Conservation (phyloP, 208 protist species). For the Acanthamoeba quina region DNA sequence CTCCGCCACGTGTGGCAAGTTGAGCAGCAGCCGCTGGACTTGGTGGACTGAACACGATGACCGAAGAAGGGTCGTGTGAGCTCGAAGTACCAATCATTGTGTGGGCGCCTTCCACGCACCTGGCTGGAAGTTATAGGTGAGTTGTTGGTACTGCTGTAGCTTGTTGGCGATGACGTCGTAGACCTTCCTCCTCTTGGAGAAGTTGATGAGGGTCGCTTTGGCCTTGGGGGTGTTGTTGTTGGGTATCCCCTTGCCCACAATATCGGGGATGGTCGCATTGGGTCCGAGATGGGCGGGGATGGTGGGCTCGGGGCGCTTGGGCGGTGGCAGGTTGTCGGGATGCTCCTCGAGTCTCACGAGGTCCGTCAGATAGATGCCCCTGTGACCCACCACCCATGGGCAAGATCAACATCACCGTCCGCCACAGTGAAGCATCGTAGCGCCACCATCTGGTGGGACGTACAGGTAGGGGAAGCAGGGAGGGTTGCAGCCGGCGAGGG, state of each 20-base stretch:
- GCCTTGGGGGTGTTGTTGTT: background rate
- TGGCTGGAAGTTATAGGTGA: slow-evolving; percentile 36
- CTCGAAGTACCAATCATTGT: background rate
- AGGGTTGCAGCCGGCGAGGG: slow-evolving; percentile 48
- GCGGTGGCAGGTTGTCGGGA: slow-evolving; percentile 36
- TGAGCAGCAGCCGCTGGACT: slow-evolving; percentile 16
- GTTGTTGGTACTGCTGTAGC: slow-evolving; percentile 72
- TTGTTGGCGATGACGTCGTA: slow-evolving; percentile 69
- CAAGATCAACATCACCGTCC: background rate
- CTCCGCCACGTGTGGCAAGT: slow-evolving; percentile 25
- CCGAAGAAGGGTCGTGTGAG: background rate
- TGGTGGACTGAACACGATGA: background rate
- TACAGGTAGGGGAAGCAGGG: slow-evolving; percentile 82
- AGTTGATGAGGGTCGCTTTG: slow-evolving; percentile 75
- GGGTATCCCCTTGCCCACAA: slow-evolving; percentile 76
- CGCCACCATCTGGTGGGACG: background rate
- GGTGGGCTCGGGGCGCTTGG: slow-evolving; percentile 77
- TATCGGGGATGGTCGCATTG: slow-evolving; percentile 78
- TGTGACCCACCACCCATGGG: background rate
- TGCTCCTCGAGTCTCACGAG: slow-evolving; percentile 55
- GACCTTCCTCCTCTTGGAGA: slow-evolving; percentile 71
- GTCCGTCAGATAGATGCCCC: slow-evolving; percentile 59
- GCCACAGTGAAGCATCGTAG: background rate
- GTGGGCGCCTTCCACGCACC: background rate
- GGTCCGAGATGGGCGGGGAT: slow-evolving; percentile 80